phyloP scores from a whole-genome alignment of 78 protist species.

The Mantamonas sphyraenae region DNA sequence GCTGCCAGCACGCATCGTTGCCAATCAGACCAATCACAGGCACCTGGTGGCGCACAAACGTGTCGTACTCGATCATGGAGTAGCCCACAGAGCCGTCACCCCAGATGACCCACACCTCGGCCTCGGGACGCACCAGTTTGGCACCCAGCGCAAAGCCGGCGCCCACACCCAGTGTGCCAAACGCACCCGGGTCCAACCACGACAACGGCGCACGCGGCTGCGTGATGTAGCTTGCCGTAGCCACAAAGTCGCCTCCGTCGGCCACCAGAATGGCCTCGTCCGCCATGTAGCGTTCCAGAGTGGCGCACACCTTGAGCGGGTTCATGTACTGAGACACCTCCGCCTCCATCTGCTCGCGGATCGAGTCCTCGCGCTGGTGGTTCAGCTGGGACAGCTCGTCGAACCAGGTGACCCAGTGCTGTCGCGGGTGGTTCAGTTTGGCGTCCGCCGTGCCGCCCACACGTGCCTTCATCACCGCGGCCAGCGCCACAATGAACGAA shows the following conservation, averaged over 20 bases:
- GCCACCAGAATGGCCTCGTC: slow-evolving; percentile 41
- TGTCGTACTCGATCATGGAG: slow-evolving; percentile 58
- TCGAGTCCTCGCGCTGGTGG: not conserved
- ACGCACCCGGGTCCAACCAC: slow-evolving; percentile 73
- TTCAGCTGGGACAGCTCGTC: slow-evolving; percentile 12
- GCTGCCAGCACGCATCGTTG: slow-evolving; percentile 74
- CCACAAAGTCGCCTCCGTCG: slow-evolving; percentile 79
- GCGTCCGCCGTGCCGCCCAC: no score
- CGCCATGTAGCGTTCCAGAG: slow-evolving; percentile 20
- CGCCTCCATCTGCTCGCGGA: no score
- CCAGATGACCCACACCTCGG: slow-evolving; percentile 62
- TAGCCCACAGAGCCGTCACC: slow-evolving; percentile 77
- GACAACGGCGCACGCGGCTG: slow-evolving; percentile 59
- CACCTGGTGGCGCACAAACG: slow-evolving; percentile 41
- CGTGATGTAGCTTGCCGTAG: slow-evolving; percentile 50
- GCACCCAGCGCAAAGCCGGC: slow-evolving; percentile 74
- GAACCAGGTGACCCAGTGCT: slow-evolving; percentile 13
- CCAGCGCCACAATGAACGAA: no score
- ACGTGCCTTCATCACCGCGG: no score
- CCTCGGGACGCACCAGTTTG: slow-evolving; percentile 42
- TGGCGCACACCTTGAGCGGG: slow-evolving; percentile 28
- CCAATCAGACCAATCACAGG: slow-evolving; percentile 61
- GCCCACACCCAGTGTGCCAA: slow-evolving; percentile 76
- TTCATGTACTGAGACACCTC: no score
- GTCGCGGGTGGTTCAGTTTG: no score